phyloP scores from a whole-genome alignment of 2,329 filamentous ascomycete genomes.

The Fusarium citri region DNA sequence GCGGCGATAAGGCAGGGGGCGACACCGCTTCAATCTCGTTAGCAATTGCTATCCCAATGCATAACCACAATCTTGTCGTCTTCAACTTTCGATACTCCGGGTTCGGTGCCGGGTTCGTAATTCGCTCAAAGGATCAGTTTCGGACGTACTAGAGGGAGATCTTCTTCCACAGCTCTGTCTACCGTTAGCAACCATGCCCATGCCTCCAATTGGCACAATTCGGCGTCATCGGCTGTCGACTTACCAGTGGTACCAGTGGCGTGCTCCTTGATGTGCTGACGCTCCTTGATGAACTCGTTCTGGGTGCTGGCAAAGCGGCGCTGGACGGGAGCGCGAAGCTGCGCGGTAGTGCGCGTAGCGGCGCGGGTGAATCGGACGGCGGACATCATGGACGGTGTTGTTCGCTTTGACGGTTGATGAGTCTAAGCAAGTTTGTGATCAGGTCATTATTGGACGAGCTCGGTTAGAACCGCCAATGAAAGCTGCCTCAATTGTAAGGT shows the following conservation, averaged over 20 bases:
- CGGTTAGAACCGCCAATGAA: constrained; percentile 49
- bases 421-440: constrained; percentile 48
- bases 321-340: constrained; percentile 71
- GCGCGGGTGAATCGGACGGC: constrained; percentile 71
- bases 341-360: constrained; percentile 71
- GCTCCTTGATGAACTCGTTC: constrained; percentile 94
- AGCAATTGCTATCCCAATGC: constrained; percentile 29
- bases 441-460: constrained; percentile 51
- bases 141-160: constrained; percentile 90
- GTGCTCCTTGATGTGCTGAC: constrained; percentile 90
- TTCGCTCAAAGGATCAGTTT: constrained; percentile 44
- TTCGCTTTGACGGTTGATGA: constrained; percentile 43
- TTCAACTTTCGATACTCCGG: constrained; percentile 30
- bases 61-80: constrained; percentile 20
- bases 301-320: constrained; percentile 81
- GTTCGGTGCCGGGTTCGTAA: constrained; percentile 33
- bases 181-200: constrained; percentile 49
- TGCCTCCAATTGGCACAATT: constrained; percentile 36
- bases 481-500: constrained; percentile 51
- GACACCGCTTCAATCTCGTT: constrained; percentile 69
- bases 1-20: constrained; percentile 79
- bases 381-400: constrained; percentile 66
- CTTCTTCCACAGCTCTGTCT: constrained; percentile 90
- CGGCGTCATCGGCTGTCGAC: constrained; percentile 53
- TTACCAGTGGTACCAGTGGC: constrained; percentile 85